Evolutionary conservation across 805 yeast genomes (phyloP).

Genomic region (Sugiyamaella valdiviana): DNA sequence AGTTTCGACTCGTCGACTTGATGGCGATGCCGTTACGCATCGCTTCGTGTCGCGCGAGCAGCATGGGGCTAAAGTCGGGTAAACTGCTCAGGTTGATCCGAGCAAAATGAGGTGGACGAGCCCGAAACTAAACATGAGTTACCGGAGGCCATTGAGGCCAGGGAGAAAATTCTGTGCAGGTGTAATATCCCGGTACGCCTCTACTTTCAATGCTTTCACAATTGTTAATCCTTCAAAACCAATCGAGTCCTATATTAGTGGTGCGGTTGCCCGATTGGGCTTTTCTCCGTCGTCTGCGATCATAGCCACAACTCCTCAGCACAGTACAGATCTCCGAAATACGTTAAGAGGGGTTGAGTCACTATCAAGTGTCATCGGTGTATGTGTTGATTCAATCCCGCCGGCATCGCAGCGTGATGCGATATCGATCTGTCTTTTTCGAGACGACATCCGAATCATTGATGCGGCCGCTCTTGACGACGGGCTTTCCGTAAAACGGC

Average conservation of each 20-base stretch:
- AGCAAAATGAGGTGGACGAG: no score
- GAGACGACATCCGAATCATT: conserved; percentile 14
- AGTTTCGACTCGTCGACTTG: no score
- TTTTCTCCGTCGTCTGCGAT: conserved; percentile 21
- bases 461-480: conserved; percentile 19
- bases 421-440: conserved; percentile 22
- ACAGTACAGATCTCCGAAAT: conserved; percentile 26
- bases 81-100: no score
- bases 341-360: conserved; percentile 15
- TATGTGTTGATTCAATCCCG: conserved; percentile 30
- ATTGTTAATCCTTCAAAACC: conserved; percentile 20
- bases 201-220: conserved; percentile 5
- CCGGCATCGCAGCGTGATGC: conserved; percentile 30
- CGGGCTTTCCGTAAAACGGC: neutral
- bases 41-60: no score
- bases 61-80: no score
- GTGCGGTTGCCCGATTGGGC: conserved; percentile 14
- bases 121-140: no score
- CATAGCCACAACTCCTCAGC: conserved; percentile 32
- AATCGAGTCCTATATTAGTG: conserved; percentile 3
- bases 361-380: conserved; percentile 24
- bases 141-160: no score
- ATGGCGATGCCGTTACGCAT: no score
- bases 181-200: neutral
- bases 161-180: no score